Base-by-base conservation (phyloP, 805 yeast species). In the Hyphopichia homilentoma region DNA sequence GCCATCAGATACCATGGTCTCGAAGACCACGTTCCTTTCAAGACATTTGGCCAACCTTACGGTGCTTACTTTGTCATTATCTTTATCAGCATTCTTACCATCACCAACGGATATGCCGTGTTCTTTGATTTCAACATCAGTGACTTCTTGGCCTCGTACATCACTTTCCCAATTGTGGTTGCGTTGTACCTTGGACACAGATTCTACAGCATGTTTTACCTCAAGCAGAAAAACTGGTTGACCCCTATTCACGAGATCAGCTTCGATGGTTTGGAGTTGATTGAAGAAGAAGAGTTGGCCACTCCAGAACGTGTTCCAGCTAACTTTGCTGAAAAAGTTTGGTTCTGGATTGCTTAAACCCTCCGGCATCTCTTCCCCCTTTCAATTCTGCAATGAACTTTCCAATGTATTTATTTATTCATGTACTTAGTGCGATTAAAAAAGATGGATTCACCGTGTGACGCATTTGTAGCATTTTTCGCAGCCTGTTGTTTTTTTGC, bases 91-190 rank as follows among this genome's bases (percentile, higher is more conserved):
- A 19, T 83, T n/a, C 48, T 83, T 32, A 61, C 80, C 19, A 32
- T 83, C 28, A 81, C 88, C n/a, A 82, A 83, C 45, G 89, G 89
- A 35, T 83, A 79, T 50, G 79, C 73, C 3, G 81, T 76, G 4
- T 81, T 82, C 56, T 70, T 82, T 38, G 67, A 66, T 13, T 79
- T 79, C 65, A 68, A 65, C 9, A 70, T 55, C 1, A 54, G 73
- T 5, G 80, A 79, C 52, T 82, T 82, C 45, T 58, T 82, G 31
- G 88, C 89, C 21, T 83, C 88, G 7, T 82, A 82, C 56, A 66
- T 82, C 38, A 81, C 87, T 0, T 50, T 82, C 30, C 84, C 82
- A 21, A 65, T 75, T 36, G 68, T 77, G 41, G 38, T 73, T 3
- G 58, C 59, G 4, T 59, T 82, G 27, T 81, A 75, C 53, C 39